phyloP scores from a whole-genome alignment of 352 stramenopile genomes.

The Phytophthora capsici region DNA sequence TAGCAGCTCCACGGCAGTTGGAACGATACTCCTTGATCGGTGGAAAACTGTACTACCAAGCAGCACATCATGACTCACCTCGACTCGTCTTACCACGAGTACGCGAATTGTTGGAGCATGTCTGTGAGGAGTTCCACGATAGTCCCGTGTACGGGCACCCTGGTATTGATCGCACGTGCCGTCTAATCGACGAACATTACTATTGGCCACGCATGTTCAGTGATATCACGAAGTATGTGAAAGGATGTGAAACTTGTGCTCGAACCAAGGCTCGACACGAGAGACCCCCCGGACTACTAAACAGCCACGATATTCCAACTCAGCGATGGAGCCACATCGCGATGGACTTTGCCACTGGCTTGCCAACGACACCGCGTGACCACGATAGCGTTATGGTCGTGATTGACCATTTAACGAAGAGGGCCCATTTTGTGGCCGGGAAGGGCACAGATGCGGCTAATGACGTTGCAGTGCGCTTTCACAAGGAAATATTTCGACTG shows the following conservation, averaged over 20 bases:
- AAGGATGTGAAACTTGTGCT: not conserved
- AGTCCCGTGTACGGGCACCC: not conserved
- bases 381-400: constrained; percentile 11
- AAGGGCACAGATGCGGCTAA: constrained; percentile 1
- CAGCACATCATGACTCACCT: not conserved
- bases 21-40: not conserved
- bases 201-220: not conserved
- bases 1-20: not conserved
- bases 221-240: not conserved
- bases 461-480: constrained; percentile 15
- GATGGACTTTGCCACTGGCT: not conserved
- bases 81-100: too few relatives aligned
- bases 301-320: not conserved
- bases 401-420: constrained; percentile 26
- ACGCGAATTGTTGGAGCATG: too few relatives aligned
- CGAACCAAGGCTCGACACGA: not conserved
- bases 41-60: not conserved
- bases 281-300: not conserved
- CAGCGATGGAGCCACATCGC: not conserved
- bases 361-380: not conserved
- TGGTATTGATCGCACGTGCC: not conserved
- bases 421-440: constrained; percentile 2
- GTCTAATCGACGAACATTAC: not conserved
- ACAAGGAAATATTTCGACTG: constrained; percentile 22
- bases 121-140: not conserved